A percentile compares a stretch with the other conserved stretches of the same genome.
Evolutionary conservation across 306 rosid genomes (phyloP).

Genomic region (Prunus dulcis): DNA sequence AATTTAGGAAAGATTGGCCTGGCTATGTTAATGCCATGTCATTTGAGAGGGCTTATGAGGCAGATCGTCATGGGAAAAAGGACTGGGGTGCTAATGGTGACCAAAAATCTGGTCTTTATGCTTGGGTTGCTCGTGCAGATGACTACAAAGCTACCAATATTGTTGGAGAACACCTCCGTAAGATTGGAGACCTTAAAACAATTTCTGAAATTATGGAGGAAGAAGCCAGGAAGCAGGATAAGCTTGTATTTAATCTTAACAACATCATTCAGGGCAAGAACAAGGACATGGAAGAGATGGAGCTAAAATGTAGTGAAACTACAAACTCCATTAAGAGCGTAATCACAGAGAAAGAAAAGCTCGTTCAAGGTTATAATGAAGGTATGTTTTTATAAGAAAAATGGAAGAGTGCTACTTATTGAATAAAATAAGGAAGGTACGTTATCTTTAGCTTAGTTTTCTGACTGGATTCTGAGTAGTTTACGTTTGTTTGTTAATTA

Average conservation of each 20-base stretch:
- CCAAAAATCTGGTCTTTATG: constrained; percentile 71
- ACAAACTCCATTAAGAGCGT: constrained; percentile 45
- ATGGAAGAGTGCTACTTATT: not conserved
- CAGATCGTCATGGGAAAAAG: constrained; percentile 69
- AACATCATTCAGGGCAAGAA: constrained; percentile 61
- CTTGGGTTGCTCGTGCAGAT: constrained; percentile 83
- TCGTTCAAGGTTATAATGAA: constrained; percentile 60
- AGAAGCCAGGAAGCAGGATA: constrained; percentile 70
- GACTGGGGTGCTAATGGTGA: constrained; percentile 50
- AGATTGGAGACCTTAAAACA: constrained; percentile 68
- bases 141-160: constrained; percentile 59
- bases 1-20: constrained; percentile 75
- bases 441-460: not conserved
- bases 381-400: constrained; percentile 38
- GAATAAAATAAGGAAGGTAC: not conserved
- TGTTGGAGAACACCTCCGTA: constrained; percentile 71
- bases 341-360: constrained; percentile 61
- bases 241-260: constrained; percentile 61
- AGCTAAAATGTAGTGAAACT: constrained; percentile 58
- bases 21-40: constrained; percentile 76
- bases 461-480: not conserved
- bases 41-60: constrained; percentile 80
- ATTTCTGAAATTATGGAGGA: constrained; percentile 72
- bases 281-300: constrained; percentile 63
- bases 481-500: constrained; percentile 5